Percentiles rank a stretch among this genome's conserved stretches.
Conservation (phyloP, 495 filamentous ascomycete genomes). For the Lasiosphaeria miniovina region DNA sequence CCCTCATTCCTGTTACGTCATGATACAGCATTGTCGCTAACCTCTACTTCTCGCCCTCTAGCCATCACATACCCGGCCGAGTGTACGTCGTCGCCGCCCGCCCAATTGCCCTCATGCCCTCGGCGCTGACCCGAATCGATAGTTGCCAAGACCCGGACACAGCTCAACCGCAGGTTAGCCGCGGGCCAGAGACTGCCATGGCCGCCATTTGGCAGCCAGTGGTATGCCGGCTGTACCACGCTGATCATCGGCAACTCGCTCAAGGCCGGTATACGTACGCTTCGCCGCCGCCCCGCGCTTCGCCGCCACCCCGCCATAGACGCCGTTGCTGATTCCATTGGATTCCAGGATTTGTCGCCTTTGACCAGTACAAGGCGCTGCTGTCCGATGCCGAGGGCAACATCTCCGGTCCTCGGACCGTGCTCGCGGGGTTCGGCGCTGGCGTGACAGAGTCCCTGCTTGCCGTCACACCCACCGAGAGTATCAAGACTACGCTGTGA, state of each 20-base stretch:
- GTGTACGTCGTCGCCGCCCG: conserved; percentile 52
- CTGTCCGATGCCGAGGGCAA: conserved; percentile 84
- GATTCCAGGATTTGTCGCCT: conserved; percentile 83
- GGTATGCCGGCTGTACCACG: conserved; percentile 98
- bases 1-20: background rate
- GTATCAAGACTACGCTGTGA: conserved; percentile 91
- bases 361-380: conserved; percentile 83
- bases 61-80: conserved; percentile 97
- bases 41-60: conserved; percentile 29
- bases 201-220: conserved; percentile 89
- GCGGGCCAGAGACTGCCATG: conserved; percentile 86
- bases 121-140: conserved; percentile 17
- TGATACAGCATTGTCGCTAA: conserved; percentile 14
- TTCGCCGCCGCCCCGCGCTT: background rate
- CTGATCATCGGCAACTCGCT: conserved; percentile 94
- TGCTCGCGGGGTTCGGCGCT: conserved; percentile 91
- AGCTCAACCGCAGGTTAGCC: conserved; percentile 83
- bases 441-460: conserved; percentile 91
- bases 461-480: conserved; percentile 95
- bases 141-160: conserved; percentile 91
- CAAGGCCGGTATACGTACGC: conserved; percentile 89
- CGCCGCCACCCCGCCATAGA: background rate
- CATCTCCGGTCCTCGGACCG: conserved; percentile 84
- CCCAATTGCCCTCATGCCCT: conserved; percentile 12
- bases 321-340: background rate